A percentile compares a stretch with the other conserved stretches of the same genome.
These are phyloP conservation scores for Trichoderma harzianum DNA, from an alignment of 2,329 filamentous ascomycete genomes.

Conservation along the genomic window DNA sequence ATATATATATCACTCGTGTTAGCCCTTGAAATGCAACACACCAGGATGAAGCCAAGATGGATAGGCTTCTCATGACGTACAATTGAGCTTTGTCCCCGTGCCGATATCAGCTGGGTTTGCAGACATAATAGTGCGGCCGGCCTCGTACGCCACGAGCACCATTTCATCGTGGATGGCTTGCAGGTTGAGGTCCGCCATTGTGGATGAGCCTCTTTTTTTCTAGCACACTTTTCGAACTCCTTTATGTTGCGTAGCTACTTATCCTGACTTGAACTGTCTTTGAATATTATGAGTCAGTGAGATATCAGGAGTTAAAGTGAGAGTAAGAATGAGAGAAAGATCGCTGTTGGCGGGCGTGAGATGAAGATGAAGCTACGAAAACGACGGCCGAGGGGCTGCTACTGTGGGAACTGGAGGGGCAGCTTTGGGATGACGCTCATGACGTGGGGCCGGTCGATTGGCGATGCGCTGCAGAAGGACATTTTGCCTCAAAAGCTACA, in stretches of 20 bases:
- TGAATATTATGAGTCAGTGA: neutral
- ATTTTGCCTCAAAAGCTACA: neutral
- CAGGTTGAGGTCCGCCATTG: conserved; percentile 56
- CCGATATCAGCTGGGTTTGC: conserved; percentile 58
- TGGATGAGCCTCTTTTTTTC: neutral
- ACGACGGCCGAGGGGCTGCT: neutral
- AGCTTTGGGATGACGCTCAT: neutral
- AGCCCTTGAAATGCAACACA: neutral
- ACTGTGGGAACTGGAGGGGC: conserved; percentile 18
- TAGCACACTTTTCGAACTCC: neutral
- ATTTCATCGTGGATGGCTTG: conserved; percentile 61
- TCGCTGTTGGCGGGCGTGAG: neutral
- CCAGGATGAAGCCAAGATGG: neutral
- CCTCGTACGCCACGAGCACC: conserved; percentile 57
- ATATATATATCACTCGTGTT: neutral
- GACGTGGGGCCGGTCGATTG: neutral
- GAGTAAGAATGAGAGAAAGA: neutral
- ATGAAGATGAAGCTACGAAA: neutral
- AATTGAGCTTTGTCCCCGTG: conserved; percentile 62
- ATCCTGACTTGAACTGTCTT: neutral
- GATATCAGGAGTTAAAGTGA: neutral
- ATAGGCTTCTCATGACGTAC: conserved; percentile 36
- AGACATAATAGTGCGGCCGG: conserved; percentile 61
- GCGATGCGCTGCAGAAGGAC: neutral
- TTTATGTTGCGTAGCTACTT: too few species aligned